phyloP scores from a whole-genome alignment of 371 early-diverging fungal genomes.

The Choanephora cucurbitarum region DNA sequence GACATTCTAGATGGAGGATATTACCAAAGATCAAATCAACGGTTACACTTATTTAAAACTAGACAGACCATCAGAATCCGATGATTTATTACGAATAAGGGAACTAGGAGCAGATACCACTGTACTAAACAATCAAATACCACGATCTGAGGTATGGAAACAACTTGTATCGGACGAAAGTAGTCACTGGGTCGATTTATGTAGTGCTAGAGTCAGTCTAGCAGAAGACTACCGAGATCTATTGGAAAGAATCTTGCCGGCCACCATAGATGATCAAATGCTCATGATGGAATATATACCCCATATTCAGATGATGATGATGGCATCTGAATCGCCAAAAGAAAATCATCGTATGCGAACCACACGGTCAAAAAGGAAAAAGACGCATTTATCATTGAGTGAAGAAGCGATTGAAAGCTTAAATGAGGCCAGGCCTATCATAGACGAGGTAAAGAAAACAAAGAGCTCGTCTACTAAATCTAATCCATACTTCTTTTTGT shows the following conservation, averaged over 20 bases:
- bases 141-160: constrained; percentile 3
- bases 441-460: constrained; percentile 20
- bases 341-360: constrained; percentile 1
- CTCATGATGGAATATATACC: constrained; percentile 28
- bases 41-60: constrained; percentile 15
- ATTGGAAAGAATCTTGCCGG: constrained; percentile 8
- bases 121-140: constrained; percentile 3
- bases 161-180: constrained; percentile 11
- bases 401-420: constrained; percentile 9
- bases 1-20: constrained; percentile 1
- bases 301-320: constrained; percentile 20
- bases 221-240: constrained; percentile 17
- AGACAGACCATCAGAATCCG: constrained; percentile 4
- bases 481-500: not conserved
- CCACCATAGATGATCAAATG: not conserved
- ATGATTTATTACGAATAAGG: not conserved
- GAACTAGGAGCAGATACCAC: constrained; percentile 5
- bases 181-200: constrained; percentile 19
- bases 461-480: not conserved
- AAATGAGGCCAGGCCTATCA: not conserved
- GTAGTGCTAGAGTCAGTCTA: constrained; percentile 1
- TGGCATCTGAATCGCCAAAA: not conserved
- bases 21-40: constrained; percentile 8
- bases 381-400: constrained; percentile 18
- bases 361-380: constrained; percentile 21